These are phyloP conservation scores for Kodamaea laetipori DNA, from an alignment of 805 yeast species.

Conservation along the genomic window DNA sequence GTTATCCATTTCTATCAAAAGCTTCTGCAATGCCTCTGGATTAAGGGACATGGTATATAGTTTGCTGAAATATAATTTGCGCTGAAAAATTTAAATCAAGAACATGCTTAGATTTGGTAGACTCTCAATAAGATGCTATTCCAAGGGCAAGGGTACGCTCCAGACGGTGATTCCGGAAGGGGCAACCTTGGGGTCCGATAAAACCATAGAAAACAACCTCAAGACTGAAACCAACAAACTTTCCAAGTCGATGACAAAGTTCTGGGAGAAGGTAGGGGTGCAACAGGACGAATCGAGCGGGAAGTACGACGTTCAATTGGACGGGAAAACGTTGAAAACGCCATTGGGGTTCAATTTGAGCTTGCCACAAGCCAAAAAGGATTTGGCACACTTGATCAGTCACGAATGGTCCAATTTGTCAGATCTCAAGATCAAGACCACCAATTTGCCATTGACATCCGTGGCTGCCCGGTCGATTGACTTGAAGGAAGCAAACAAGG, in stretches of 20 bases:
- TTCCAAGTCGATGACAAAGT: constrained; percentile 66
- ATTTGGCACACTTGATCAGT: constrained; percentile 72
- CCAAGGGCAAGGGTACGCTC: constrained; percentile 15
- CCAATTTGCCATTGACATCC: constrained; percentile 84
- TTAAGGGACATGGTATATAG: constrained; percentile 28
- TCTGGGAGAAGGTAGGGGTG: constrained; percentile 79
- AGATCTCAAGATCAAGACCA: constrained; percentile 65
- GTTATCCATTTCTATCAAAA: constrained; percentile 65
- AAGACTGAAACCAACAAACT: constrained; percentile 67
- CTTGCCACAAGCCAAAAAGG: constrained; percentile 58
- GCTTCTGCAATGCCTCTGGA: constrained; percentile 52
- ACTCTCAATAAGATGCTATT: constrained; percentile 2
- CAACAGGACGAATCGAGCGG: constrained; percentile 27
- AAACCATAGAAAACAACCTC: constrained; percentile 52
- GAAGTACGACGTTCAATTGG: constrained; percentile 61
- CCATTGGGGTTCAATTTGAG: constrained; percentile 75
- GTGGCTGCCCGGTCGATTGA: constrained; percentile 86
- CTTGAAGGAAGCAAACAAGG: constrained; percentile 43
- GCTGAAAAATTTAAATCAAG: background rate
- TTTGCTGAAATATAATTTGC: constrained; percentile 1
- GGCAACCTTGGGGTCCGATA: constrained; percentile 26
- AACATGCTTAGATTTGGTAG: constrained; percentile 9
- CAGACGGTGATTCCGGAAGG: constrained; percentile 17
- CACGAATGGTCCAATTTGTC: constrained; percentile 88
- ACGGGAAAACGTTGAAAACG: constrained; percentile 75